These are phyloP conservation scores for Chaetomidium leptoderma DNA, from an alignment of 495 filamentous ascomycete genomes.

Conservation along the genomic window DNA sequence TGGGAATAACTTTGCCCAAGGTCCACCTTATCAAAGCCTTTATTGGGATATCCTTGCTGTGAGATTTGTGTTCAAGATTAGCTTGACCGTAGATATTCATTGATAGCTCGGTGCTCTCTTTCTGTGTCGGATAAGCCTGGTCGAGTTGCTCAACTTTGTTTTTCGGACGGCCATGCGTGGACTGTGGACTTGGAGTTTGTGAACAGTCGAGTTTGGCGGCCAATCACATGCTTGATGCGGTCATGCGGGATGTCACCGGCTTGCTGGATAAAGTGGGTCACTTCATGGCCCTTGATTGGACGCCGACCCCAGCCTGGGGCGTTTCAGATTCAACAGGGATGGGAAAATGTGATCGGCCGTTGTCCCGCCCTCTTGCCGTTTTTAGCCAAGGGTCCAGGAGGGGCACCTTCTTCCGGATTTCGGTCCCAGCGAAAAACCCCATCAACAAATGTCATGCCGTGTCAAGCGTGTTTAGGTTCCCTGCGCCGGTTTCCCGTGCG, in stretches of 20 bases:
- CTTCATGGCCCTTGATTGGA: constrained; percentile 11
- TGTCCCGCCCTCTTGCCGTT: constrained; percentile 9
- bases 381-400: neutral
- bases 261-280: constrained; percentile 5
- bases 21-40: no score
- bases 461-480: neutral
- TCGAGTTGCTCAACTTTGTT: no score
- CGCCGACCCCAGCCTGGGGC: neutral
- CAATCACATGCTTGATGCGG: neutral
- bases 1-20: no score
- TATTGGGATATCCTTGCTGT: no score
- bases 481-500: no score
- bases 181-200: no score
- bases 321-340: constrained; percentile 30
- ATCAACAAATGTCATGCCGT: neutral
- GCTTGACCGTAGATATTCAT: no score
- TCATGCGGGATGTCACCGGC: constrained; percentile 12
- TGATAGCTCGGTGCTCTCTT: no score
- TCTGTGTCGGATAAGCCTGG: no score
- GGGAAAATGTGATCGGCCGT: constrained; percentile 20
- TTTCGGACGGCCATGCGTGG: no score
- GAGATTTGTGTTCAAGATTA: no score
- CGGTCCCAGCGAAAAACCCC: neutral
- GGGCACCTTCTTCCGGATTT: neutral
- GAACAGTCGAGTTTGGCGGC: neutral